These are phyloP conservation scores for Clarireedia monteithiana DNA, from an alignment of 2,329 filamentous ascomycete species.

Conservation along the genomic window DNA sequence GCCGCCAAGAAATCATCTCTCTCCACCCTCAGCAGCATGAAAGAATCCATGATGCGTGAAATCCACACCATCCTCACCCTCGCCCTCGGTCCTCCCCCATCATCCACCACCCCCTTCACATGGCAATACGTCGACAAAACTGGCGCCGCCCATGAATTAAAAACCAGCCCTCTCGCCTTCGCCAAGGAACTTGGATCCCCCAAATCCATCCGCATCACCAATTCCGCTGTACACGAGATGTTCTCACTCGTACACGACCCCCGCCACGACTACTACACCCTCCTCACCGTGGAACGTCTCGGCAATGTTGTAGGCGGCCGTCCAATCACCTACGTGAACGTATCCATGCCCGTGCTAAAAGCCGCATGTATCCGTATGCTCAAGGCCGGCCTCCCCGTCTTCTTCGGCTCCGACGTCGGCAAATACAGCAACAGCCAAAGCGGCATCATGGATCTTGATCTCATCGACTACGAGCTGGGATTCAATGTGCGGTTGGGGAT, in stretches of 20 bases:
- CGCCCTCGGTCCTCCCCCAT: constrained; percentile 71
- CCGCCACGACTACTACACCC: constrained; percentile 62
- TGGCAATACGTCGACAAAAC: constrained; percentile 74
- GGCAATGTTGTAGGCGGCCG: constrained; percentile 76
- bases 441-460: constrained; percentile 72
- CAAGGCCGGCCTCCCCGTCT: constrained; percentile 68
- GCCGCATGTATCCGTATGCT: constrained; percentile 69
- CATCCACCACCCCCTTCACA: constrained; percentile 58
- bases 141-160: constrained; percentile 54
- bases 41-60: constrained; percentile 70
- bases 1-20: constrained; percentile 34
- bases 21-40: constrained; percentile 33
- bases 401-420: constrained; percentile 84
- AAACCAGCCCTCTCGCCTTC: constrained; percentile 62
- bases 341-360: constrained; percentile 67
- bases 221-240: constrained; percentile 56
- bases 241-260: constrained; percentile 84
- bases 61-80: constrained; percentile 76
- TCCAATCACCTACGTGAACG: constrained; percentile 75
- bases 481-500: constrained; percentile 69
- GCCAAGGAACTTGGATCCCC: constrained; percentile 57
- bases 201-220: constrained; percentile 49
- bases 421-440: constrained; percentile 62
- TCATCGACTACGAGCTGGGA: constrained; percentile 77
- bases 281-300: constrained; percentile 69